phyloP scores from a whole-genome alignment of 441 rosid species.

The Dalechampia spathulata region DNA sequence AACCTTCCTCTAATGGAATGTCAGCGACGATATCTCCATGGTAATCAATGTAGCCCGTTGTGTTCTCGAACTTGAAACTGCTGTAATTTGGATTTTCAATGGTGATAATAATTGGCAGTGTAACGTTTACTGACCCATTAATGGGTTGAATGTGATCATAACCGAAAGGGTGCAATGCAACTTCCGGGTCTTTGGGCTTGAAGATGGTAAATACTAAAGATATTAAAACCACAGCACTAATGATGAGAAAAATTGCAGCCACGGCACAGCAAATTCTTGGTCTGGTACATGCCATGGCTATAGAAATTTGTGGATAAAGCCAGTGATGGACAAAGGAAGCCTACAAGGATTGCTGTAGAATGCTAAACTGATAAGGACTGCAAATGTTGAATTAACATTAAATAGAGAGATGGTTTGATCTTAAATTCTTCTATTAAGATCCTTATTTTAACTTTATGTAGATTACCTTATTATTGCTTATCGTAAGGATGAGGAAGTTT shows the following conservation, averaged over 20 bases:
- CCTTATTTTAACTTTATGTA: too few relatives aligned
- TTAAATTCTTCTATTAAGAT: too few relatives aligned
- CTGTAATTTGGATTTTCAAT: conserved; percentile 36
- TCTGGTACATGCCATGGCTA: too few relatives aligned
- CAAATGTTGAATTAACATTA: too few relatives aligned
- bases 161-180: conserved; percentile 17
- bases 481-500: too few relatives aligned
- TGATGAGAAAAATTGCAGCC: conserved; percentile 12
- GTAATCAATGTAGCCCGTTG: conserved; percentile 22
- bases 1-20: conserved; percentile 15
- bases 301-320: too few relatives aligned
- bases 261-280: conserved; percentile 19
- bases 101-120: conserved; percentile 15
- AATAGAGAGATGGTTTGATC: too few relatives aligned
- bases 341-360: too few relatives aligned
- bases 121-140: conserved; percentile 8
- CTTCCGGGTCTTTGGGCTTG: conserved; percentile 29
- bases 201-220: conserved; percentile 30
- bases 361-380: too few relatives aligned
- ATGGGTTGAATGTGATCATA: conserved; percentile 7
- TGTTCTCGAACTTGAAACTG: conserved; percentile 21
- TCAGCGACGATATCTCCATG: conserved; percentile 18
- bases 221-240: conserved; percentile 8
- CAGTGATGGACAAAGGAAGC: too few relatives aligned
- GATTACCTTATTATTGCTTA: too few relatives aligned